Evolutionary conservation across 805 yeast genomes (phyloP), one percentile per base, ranked within the genome.

Genomic region (Candida qinlingensis): DNA sequence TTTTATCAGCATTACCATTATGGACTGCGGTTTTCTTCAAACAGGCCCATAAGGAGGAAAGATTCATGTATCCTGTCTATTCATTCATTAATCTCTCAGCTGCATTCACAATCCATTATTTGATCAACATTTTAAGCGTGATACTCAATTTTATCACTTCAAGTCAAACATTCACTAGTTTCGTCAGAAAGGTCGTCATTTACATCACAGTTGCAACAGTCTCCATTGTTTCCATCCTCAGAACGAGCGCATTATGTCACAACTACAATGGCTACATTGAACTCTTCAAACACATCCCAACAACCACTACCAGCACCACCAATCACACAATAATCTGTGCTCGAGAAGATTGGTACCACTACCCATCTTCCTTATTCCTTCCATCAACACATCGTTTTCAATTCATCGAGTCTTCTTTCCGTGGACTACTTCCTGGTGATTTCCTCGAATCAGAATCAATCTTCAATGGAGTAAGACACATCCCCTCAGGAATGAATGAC

Each of bases 271-370:
- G 44, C 2, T 47, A 47, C 31, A 43, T 33, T 11, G 42, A 69
- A 0, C 79, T 85, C 1, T 84, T 81, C 58, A 56, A 68, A n/a
- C 70, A 68, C 31, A 54, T 76, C 11, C 74, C 75, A 29, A 48
- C 52, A 2, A 4, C n/a, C 7, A 3, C n/a, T 4, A 19, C 75
- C 29, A 48, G 52, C 2, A 4, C n/a, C 7, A 3, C n/a, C 4
- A 19, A 19, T 8, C 28, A 13, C 9, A 9, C 33, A 27, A 36
- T 10, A n/a, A 34, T 92, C 0, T 92, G 98, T 66, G 74, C 86
- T n/a, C 97, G 97, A 3, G 76, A 96, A 50, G 97, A 92, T 68
- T 91, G 97, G 97, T 89, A 88, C 60, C 86, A 92, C 61, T 91
- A 72, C 66, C 97, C 98, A 8, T 81, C 87, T 1, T 90, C 97